Base-by-base conservation (phyloP, 192 early-diverging fungal genomes). In the Podila minutissima region DNA sequence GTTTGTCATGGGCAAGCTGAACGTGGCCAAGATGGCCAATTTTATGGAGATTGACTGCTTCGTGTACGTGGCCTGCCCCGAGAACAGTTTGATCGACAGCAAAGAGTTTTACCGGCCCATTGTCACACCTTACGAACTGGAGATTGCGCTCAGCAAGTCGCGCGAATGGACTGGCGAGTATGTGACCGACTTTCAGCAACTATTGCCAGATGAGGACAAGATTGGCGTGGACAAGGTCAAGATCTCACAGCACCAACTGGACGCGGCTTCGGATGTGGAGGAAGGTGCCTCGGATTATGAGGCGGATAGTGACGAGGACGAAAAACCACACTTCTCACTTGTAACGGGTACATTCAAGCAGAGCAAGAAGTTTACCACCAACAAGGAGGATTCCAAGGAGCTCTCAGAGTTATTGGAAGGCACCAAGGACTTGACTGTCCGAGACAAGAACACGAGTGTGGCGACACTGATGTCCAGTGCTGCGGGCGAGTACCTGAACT, bases 1-100 rank as follows among this genome's bases (percentile, higher is more conserved):
- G 26, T 92, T 97, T 69, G 92, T 94, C 2, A 94, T 99, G 74
- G 98, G 98, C 55, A 98, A 98, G 69, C 91, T 97, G 15, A 97
- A 95, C 67, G 94, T 96, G 1, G 94, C 95, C 61, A 99, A 99
- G 82, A 91, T 99, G 82, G 97, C 94, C 37, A 99, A 99, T 64
- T 98, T 99, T 70, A 89, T 95, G 74, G 98, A 99, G 83, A 95
- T 99, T 60, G 93, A 99, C 69, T 90, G 88, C 20, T 98, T 94
- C 79, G 94, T 97, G 6, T 85, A 97, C 33, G 94, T 98, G 8
- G 94, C 95, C 10, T 99, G 97, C 74, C 95, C 97, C 8, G 96
- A 99, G 75, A 97, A 97, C 87, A 91, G 93, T 59, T 87, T 99
- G 67, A 90, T 97, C 32, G 98, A 98, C 83, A 92, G 91, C 37